These are phyloP conservation scores for Phaeosphaeria sp. DNA, from an alignment of 2,329 filamentous ascomycete genomes.

Conservation along the genomic window DNA sequence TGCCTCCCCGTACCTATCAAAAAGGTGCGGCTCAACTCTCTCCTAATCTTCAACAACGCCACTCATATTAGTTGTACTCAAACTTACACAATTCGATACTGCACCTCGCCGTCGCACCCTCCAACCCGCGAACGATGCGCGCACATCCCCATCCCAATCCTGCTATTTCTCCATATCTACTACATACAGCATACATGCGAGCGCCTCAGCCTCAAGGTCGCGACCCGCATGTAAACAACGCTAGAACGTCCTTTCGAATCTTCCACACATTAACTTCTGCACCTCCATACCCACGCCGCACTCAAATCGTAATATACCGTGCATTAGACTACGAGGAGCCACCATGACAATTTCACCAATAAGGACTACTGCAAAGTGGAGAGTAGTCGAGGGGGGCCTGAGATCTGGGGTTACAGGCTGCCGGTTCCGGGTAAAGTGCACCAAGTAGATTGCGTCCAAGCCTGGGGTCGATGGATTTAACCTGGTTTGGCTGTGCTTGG, in stretches of 20 bases:
- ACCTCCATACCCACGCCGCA: slow-evolving; percentile 8
- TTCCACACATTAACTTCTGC: slow-evolving; percentile 17
- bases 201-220: slow-evolving; percentile 18
- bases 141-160: not conserved
- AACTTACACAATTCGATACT: not conserved
- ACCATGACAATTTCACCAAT: slow-evolving; percentile 8
- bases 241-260: slow-evolving; percentile 23
- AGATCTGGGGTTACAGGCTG: not conserved
- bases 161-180: not conserved
- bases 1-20: not conserved
- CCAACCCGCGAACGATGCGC: not conserved
- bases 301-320: slow-evolving; percentile 15
- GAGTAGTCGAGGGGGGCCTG: slow-evolving; percentile 9
- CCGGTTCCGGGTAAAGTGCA: not conserved
- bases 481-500: not conserved
- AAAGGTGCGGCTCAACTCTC: not conserved
- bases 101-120: not conserved
- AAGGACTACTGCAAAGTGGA: slow-evolving; percentile 2
- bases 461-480: not conserved
- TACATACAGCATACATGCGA: not conserved
- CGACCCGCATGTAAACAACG: slow-evolving; percentile 7
- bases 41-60: not conserved
- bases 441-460: not conserved
- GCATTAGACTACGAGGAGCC: slow-evolving; percentile 2
- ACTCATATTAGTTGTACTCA: not conserved